A percentile compares a stretch with the other conserved stretches of the same genome.
Evolutionary conservation across 257 asterid genomes (phyloP).

Genomic region (Nicotiana obtusifolia): DNA sequence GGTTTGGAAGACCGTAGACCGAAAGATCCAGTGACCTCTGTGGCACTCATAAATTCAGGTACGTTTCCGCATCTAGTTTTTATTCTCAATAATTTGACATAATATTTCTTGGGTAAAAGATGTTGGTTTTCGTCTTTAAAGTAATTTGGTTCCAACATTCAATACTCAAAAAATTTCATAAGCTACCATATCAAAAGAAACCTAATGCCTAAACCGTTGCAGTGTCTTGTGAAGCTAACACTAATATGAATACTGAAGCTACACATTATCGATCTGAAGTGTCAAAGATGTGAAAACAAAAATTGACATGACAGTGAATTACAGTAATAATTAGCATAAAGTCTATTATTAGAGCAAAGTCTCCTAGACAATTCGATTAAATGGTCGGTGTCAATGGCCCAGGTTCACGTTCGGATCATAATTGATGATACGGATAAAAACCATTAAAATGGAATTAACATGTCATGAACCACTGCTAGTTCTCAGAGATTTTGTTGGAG

Average conservation of each 20-base stretch:
- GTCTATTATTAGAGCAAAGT: neutral
- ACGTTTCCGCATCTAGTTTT: too few species aligned
- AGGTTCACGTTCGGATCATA: neutral
- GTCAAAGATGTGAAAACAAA: neutral
- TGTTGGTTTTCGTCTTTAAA: too few species aligned
- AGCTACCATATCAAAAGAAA: neutral
- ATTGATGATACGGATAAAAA: neutral
- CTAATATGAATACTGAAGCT: neutral
- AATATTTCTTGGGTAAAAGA: too few species aligned
- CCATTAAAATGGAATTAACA: neutral
- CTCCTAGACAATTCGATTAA: neutral
- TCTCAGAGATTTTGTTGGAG: too few species aligned
- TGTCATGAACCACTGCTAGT: neutral
- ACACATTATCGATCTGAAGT: neutral
- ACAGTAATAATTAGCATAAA: neutral
- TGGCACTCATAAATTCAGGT: too few species aligned
- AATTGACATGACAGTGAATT: neutral
- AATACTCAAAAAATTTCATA: neutral
- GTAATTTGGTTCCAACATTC: too few species aligned
- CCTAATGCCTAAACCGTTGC: neutral
- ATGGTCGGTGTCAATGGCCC: neutral
- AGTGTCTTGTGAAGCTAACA: neutral
- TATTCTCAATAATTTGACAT: too few species aligned
- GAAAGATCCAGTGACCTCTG: too few species aligned
- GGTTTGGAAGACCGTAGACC: too few species aligned